Evolutionary conservation across 345 rosid species (phyloP).

Genomic region (Punica granatum): DNA sequence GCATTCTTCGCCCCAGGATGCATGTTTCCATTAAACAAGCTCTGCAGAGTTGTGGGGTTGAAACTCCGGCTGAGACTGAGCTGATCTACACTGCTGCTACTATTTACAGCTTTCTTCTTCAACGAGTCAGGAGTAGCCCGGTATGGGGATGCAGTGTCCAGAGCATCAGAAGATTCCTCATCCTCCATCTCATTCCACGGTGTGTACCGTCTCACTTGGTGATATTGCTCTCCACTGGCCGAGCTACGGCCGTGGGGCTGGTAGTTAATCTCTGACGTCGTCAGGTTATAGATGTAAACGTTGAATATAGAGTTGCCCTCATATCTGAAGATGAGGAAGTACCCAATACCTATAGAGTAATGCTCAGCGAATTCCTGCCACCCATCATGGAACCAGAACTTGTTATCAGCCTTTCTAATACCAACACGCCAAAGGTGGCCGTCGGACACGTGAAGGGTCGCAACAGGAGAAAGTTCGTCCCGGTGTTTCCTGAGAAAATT

Average conservation of each 20-base stretch:
- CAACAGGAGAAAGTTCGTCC: constrained; percentile 29
- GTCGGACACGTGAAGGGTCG: constrained; percentile 19
- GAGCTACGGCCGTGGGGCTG: constrained; percentile 7
- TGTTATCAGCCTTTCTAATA: constrained; percentile 16
- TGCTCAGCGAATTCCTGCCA: constrained; percentile 33
- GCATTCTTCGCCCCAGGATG: constrained; percentile 5
- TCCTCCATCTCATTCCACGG: constrained; percentile 23
- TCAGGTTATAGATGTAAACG: constrained; percentile 24
- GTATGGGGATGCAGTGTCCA: constrained; percentile 3
- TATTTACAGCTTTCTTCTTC: constrained; percentile 18
- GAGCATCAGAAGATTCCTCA: constrained; percentile 18
- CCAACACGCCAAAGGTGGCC: constrained; percentile 32
- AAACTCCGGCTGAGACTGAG: constrained; percentile 13
- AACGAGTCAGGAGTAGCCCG: background rate
- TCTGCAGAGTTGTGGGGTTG: constrained; percentile 10
- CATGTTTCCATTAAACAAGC: constrained; percentile 10
- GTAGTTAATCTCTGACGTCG: constrained; percentile 31
- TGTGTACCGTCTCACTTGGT: constrained; percentile 12
- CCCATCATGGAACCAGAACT: constrained; percentile 34
- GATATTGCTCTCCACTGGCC: constrained; percentile 8
- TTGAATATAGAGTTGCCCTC: constrained; percentile 27
- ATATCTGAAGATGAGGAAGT: constrained; percentile 30
- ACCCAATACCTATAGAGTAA: constrained; percentile 23
- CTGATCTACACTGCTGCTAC: constrained; percentile 7
- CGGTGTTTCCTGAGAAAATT: constrained; percentile 26